These are phyloP conservation scores for Paraconiothyrium brasiliense DNA, from an alignment of 2,329 filamentous ascomycete species.

Conservation along the genomic window DNA sequence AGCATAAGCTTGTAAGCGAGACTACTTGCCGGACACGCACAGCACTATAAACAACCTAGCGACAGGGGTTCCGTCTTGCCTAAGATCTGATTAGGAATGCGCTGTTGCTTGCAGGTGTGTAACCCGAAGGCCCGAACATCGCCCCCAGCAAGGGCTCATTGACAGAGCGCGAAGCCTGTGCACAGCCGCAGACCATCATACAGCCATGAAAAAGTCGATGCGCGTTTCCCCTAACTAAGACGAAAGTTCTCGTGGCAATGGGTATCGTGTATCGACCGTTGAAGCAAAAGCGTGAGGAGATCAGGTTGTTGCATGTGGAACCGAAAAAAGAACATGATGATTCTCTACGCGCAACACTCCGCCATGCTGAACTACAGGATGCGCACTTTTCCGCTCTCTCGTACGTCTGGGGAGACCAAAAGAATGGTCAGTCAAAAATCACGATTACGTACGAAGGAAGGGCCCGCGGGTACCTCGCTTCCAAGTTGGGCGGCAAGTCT, in stretches of 20 bases:
- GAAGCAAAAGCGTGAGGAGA: constrained; percentile 3
- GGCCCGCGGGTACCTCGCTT: not conserved
- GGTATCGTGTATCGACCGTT: constrained; percentile 7
- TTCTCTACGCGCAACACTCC: constrained; percentile 4
- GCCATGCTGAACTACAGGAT: constrained; percentile 5
- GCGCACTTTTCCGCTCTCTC: constrained; percentile 10
- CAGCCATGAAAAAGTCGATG: no score
- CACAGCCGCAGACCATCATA: not conserved
- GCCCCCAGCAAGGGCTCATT: not conserved
- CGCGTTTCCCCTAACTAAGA: no score
- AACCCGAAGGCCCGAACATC: no score
- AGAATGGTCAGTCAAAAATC: no score
- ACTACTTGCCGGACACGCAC: not conserved
- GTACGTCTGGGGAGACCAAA: constrained; percentile 10
- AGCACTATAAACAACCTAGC: not conserved
- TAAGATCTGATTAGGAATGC: not conserved
- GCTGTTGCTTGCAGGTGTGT: no score
- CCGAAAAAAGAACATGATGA: not conserved
- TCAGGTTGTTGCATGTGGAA: constrained; percentile 8
- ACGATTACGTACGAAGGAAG: constrained; percentile 2
- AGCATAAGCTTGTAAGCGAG: not conserved
- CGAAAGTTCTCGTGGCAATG: not conserved
- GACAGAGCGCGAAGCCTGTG: not conserved
- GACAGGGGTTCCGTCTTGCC: not conserved
- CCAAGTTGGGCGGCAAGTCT: not conserved